phyloP scores from a whole-genome alignment of 1,139 yeast species.

The Nadsonia commutata region DNA sequence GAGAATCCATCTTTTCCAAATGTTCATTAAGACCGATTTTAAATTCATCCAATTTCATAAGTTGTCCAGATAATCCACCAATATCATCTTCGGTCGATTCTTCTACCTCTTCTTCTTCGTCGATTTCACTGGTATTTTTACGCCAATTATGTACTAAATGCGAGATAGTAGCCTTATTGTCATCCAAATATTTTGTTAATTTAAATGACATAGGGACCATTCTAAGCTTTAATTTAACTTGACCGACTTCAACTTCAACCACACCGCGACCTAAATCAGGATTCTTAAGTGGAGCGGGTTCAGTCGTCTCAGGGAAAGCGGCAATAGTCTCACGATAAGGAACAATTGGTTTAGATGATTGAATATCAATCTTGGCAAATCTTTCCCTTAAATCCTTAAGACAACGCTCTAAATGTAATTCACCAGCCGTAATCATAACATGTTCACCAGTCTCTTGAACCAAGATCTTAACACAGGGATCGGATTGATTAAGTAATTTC shows the following conservation, averaged over 20 bases:
- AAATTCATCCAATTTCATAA: slow-evolving; percentile 13
- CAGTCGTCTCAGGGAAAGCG: slow-evolving; percentile 15
- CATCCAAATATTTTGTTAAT: slow-evolving; percentile 36
- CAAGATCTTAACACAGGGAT: slow-evolving; percentile 81
- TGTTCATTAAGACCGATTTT: slow-evolving; percentile 10
- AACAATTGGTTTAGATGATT: slow-evolving; percentile 82
- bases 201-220: slow-evolving; percentile 44
- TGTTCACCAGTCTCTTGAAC: slow-evolving; percentile 84
- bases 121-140: slow-evolving; percentile 4
- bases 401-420: slow-evolving; percentile 82
- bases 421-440: slow-evolving; percentile 91
- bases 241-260: slow-evolving; percentile 32
- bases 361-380: slow-evolving; percentile 82
- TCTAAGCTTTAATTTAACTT: slow-evolving; percentile 29
- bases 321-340: slow-evolving; percentile 85
- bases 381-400: slow-evolving; percentile 76
- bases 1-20: slow-evolving; percentile 10
- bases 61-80: slow-evolving; percentile 10
- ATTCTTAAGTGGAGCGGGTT: slow-evolving; percentile 5
- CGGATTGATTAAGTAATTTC: slow-evolving; percentile 67
- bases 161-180: slow-evolving; percentile 22
- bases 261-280: slow-evolving; percentile 20
- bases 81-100: slow-evolving; percentile 12
- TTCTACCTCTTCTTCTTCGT: slow-evolving; percentile 11
- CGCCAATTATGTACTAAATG: slow-evolving; percentile 1